Base-by-base conservation (phyloP, 2,329 filamentous ascomycete genomes). In the Didymellaceae sp. region DNA sequence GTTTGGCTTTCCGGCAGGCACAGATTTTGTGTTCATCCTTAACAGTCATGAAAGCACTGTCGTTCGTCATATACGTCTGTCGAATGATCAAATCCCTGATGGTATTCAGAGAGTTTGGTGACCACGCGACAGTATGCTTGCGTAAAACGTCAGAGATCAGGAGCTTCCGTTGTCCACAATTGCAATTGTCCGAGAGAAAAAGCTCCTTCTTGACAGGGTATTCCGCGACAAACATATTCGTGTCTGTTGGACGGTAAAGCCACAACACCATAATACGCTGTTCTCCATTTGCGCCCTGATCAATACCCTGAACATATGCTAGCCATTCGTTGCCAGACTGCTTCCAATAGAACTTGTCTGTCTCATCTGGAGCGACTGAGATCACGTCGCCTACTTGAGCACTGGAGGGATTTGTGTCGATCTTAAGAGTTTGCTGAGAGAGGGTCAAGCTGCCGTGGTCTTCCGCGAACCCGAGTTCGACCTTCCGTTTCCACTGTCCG, bases 181-280 rank as follows among this genome's bases (percentile, higher is more conserved):
- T 88, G 72, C 90, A 93, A 51, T 91, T 85, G 41, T 91, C 83
- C 0, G 86, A 90, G 0, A 93, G 72, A 54, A 94, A 94, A 0
- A 94, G 71, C 69, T 95, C 90, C 42, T 91, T 89, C 0, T 73
- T 55, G 70, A 84, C 86, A 0, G 87, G 86, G 59, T 93, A 95
- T 8, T 79, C 80, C 72, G 86, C 85, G 5, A 81, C 74, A 0
- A 80, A 82, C 33, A 91, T 89, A 0, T 86, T 82, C 0, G 90
- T 94, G 45, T 94, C 86, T 0, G 78, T 76, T 0, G 89, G 82
- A 2, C 82, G 78, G 58, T 92, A 93, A 0, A 94, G 75, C 89
- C 89, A 94, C 1, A 88, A 78, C 0, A 91, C 82, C 45, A 86
- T 80, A 9, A 91, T 83, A 1, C 49, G 51, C 21, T 74, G 74